Evolutionary conservation across 495 filamentous ascomycete genomes (phyloP), one percentile per base, ranked within the genome.

Genomic region (Trichoderma asperelloides): DNA sequence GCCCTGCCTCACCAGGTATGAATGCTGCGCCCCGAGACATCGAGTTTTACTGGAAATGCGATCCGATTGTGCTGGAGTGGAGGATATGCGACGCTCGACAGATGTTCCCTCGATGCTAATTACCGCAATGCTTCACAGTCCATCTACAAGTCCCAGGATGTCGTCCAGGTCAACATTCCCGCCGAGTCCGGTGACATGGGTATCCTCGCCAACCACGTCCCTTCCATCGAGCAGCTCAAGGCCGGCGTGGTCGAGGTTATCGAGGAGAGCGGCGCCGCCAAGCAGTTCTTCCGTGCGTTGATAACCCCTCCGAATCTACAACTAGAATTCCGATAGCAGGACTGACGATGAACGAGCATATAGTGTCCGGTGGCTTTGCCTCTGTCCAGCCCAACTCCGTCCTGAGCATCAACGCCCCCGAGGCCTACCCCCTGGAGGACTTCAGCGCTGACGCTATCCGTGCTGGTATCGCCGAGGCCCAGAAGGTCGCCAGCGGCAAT

Each of bases 181-280:
- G 94, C 95, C 76, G 95, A 96, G 81, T 93, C 93, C 65, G 95
- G 95, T 74, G 96, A 97, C 74, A 99, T 99, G 95, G 95, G 95
- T 89, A 86, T 99, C 70, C 90, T 99, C 72, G 95, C 95, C 78
- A 93, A 94, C 84, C 95, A 99, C 87, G 96, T 99, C 71, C 94
- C 95, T 60, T 93, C 95, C 63, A 97, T 99, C 74, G 95, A 99
- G 85, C 95, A 99, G 85, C 85, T 99, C 77, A 96, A 93, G 85
- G 93, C 95, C 64, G 95, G 95, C 72, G 80, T 98, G 69, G 85
- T 99, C 70, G 95, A 98, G 82, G 83, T 99, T 71, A 87, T 98
- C 72, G 95, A 98, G 84, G 95, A 99, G 86, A 86, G 82, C 73
- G 89, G 91, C 75, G 74, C 73, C 75, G 96, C 79, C 91, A 97